phyloP scores from a whole-genome alignment of 2,329 filamentous ascomycete species.

The Dactylellina drechsleri region DNA sequence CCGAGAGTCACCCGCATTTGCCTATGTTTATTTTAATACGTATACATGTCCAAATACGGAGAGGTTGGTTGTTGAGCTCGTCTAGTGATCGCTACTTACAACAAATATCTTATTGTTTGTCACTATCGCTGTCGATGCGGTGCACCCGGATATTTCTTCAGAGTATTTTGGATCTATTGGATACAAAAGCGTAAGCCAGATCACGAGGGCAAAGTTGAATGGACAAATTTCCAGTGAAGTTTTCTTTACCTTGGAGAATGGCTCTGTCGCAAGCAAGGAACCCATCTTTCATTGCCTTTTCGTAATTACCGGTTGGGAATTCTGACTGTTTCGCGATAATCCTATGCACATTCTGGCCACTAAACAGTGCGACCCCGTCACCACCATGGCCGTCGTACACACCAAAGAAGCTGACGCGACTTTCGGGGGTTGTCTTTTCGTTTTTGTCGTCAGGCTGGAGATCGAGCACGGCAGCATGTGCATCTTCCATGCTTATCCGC shows the following conservation, averaged over 20 bases:
- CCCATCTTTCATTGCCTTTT: slow-evolving; percentile 95
- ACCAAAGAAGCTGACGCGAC: slow-evolving; percentile 91
- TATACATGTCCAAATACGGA: slow-evolving; percentile 14
- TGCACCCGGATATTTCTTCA: slow-evolving; percentile 97
- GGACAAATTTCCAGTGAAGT: not conserved
- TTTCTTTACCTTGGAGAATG: slow-evolving; percentile 91
- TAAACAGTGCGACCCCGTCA: slow-evolving; percentile 93
- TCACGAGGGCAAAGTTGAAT: not conserved
- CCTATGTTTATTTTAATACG: slow-evolving; percentile 67
- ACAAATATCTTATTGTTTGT: slow-evolving; percentile 93
- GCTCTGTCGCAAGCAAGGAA: slow-evolving; percentile 96
- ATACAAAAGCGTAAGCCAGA: slow-evolving; percentile 8
- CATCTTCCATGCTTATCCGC: slow-evolving; percentile 99
- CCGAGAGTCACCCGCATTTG: slow-evolving; percentile 95
- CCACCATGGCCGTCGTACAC: slow-evolving; percentile 98
- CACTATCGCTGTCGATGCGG: slow-evolving; percentile 88
- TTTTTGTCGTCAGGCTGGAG: slow-evolving; percentile 72
- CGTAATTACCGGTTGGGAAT: slow-evolving; percentile 89
- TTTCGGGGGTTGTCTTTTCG: slow-evolving; percentile 72
- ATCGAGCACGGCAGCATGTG: slow-evolving; percentile 89
- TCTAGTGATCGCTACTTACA: slow-evolving; percentile 70
- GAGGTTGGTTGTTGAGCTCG: not conserved
- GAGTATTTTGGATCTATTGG: slow-evolving; percentile 91
- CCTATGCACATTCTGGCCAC: slow-evolving; percentile 90
- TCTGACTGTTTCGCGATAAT: slow-evolving; percentile 95